Evolutionary conservation across 2,329 filamentous ascomycete genomes (phyloP).

Genomic region (Fusarium graminum): DNA sequence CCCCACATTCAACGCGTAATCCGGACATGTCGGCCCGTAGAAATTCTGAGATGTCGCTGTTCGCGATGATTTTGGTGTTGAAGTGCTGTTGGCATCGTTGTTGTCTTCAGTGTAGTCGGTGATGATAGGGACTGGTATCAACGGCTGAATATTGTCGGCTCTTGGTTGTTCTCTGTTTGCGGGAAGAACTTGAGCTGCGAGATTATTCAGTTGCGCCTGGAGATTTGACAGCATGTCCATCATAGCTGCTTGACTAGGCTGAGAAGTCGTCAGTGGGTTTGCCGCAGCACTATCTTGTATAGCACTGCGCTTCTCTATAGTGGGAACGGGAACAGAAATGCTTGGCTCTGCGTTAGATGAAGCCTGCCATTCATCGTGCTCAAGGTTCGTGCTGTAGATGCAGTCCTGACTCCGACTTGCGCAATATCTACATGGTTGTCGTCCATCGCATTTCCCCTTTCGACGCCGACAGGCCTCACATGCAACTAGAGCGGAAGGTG

Average conservation of each 20-base stretch:
- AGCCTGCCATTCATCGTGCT: constrained; percentile 17
- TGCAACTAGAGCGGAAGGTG: constrained; percentile 25
- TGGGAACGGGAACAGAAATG: not conserved
- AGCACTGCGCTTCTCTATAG: not conserved
- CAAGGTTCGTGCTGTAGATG: constrained; percentile 12
- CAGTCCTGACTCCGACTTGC: constrained; percentile 13
- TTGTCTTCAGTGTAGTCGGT: not conserved
- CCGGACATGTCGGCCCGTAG: constrained; percentile 47
- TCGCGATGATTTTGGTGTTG: constrained; percentile 6
- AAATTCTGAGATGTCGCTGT: constrained; percentile 33
- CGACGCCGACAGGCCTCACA: constrained; percentile 29
- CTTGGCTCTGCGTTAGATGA: not conserved
- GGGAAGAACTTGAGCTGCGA: constrained; percentile 24
- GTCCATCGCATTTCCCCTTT: constrained; percentile 30
- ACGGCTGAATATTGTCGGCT: not conserved
- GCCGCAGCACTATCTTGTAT: not conserved
- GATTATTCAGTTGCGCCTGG: constrained; percentile 26
- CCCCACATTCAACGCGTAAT: constrained; percentile 47
- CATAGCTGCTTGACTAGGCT: constrained; percentile 22
- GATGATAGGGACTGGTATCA: not conserved
- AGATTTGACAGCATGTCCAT: constrained; percentile 30
- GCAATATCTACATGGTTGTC: constrained; percentile 24
- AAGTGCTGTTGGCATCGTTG: not conserved
- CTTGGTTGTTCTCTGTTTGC: constrained; percentile 4
- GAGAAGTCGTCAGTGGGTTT: not conserved